Base-by-base conservation (phyloP, 1,284 basidiomycete genomes). In the Pseudozyma sp. region DNA sequence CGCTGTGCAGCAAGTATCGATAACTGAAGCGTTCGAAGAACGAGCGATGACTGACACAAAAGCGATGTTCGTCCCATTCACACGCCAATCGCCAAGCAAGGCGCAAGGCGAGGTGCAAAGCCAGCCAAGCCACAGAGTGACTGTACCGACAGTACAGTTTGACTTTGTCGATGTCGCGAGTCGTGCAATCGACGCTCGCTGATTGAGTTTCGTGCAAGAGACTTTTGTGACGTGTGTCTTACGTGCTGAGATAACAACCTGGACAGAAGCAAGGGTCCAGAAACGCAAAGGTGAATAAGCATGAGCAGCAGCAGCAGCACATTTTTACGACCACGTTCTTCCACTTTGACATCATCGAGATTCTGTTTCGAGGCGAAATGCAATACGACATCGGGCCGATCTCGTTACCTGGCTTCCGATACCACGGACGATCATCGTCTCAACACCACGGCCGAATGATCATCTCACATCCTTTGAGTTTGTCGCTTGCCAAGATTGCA, bases 251-350 rank as follows among this genome's bases (percentile, higher is more conserved):
- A 24, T 24, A 24, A 24, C 24, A 24, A 24, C 24, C 24, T 24
- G 24, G 24, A 44, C 43, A 44, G 43, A 44, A 42, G 30, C 45
- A 30, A 46, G 45, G 45, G 45, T 53, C 49, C 53, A 35, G 42
- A 47, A 30, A 52, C 51, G 60, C 48, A 56, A 24, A 24, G 11
- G 48, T 62, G 43, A 44, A 44, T 44, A n/a, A 44, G 7, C 43
- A 44, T 7, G 3, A 37, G 2, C 24, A 24, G 24, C 40, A n/a
- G 24, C 24, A 24, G 24, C 24, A 24, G 24, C 24, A 24, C 8
- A 7, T 7, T 9, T 19, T 44, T 2, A 9, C 24, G 8, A 19
- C 19, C 43, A 44, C 43, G 43, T 44, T 44, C 43, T 24, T 44
- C 17, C 9, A 16, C 8, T 37, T 42, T 16, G 43, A 44, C 43